Evolutionary conservation across 805 yeast genomes (phyloP).

Genomic region (Lachancea meyersii): DNA sequence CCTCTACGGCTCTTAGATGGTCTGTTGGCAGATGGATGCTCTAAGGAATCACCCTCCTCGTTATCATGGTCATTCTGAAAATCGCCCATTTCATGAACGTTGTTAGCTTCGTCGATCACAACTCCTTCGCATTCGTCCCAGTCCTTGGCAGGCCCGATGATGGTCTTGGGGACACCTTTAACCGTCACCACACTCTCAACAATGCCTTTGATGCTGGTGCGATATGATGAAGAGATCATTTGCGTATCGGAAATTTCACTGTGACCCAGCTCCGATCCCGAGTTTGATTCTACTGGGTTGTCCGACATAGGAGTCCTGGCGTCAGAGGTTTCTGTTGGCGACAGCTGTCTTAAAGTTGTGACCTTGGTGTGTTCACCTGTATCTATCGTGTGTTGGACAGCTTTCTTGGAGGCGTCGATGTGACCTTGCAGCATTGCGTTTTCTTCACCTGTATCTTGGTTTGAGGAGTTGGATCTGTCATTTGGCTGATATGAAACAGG

Average conservation of each 20-base stretch:
- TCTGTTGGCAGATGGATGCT: slow-evolving; percentile 3
- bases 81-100: slow-evolving; percentile 6
- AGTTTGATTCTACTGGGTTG: not conserved
- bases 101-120: slow-evolving; percentile 9
- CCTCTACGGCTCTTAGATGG: slow-evolving; percentile 9
- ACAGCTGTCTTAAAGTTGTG: slow-evolving; percentile 4
- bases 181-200: slow-evolving; percentile 78
- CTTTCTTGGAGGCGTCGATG: slow-evolving; percentile 3
- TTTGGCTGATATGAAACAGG: not conserved
- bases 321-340: not conserved
- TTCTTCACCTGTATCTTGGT: not conserved
- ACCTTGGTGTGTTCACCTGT: slow-evolving; percentile 9
- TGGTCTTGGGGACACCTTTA: slow-evolving; percentile 79
- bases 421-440: slow-evolving; percentile 1
- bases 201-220: slow-evolving; percentile 40
- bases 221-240: slow-evolving; percentile 21
- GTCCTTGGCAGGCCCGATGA: slow-evolving; percentile 60
- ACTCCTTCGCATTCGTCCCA: slow-evolving; percentile 31
- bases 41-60: not conserved
- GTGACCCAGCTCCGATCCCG: not conserved
- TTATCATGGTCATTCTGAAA: not conserved
- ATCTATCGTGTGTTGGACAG: slow-evolving; percentile 4
- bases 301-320: not conserved
- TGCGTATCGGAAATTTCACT: slow-evolving; percentile 6
- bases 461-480: not conserved